These are phyloP conservation scores for Bolboschoenus planiculmis DNA, from an alignment of 176 grass and related monocot species.

Conservation along the genomic window DNA sequence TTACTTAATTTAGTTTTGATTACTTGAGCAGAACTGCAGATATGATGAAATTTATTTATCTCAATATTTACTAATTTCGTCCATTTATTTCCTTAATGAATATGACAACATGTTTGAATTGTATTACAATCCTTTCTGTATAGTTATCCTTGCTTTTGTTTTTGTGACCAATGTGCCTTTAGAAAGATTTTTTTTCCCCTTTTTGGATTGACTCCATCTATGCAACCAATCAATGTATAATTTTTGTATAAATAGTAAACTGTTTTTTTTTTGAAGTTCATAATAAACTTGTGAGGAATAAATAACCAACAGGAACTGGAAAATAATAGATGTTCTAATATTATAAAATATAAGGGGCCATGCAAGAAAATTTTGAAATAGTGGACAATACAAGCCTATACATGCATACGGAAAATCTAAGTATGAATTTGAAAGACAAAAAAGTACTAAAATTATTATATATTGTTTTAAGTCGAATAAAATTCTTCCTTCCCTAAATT, in stretches of 20 bases:
- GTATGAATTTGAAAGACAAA: background rate
- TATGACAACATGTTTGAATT: too few species aligned
- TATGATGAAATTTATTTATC: background rate
- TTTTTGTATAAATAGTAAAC: too few species aligned
- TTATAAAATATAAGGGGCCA: background rate
- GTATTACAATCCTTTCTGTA: background rate
- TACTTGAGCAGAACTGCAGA: background rate
- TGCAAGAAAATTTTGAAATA: background rate
- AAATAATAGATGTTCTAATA: background rate
- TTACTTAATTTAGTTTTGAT: background rate
- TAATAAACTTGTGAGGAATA: background rate
- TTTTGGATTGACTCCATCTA: too few species aligned
- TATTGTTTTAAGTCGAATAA: too few species aligned
- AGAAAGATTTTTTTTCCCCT: too few species aligned
- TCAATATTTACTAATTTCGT: background rate
- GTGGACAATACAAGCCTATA: background rate
- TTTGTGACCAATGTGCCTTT: background rate
- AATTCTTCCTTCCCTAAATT: too few species aligned
- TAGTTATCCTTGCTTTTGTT: too few species aligned
- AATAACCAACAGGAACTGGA: background rate
- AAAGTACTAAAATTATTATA: too few species aligned
- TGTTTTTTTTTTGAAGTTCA: background rate
- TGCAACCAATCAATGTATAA: too few species aligned
- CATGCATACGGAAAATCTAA: background rate
- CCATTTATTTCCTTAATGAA: too few species aligned